A percentile compares a stretch with the other conserved stretches of the same genome.
phyloP scores from a whole-genome alignment of 306 rosid genomes.

The Oxytropis ochrocephala region DNA sequence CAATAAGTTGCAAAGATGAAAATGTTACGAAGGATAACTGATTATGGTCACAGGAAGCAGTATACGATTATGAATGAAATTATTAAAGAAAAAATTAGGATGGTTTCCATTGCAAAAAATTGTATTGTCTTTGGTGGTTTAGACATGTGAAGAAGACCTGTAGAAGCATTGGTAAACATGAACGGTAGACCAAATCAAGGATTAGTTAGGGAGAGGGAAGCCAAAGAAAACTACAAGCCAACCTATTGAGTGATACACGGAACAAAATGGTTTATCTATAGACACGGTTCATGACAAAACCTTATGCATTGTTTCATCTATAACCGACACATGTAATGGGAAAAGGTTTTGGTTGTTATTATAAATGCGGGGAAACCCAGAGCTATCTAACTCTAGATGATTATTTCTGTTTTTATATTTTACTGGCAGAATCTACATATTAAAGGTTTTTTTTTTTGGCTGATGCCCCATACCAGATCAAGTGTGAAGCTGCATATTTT shows the following conservation, averaged over 20 bases:
- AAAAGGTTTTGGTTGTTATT: neutral
- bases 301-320: neutral
- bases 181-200: neutral
- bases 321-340: neutral
- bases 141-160: too few species aligned
- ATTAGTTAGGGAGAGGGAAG: neutral
- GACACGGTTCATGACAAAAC: neutral
- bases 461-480: constrained; percentile 46
- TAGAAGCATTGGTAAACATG: too few species aligned
- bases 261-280: too few species aligned
- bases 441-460: constrained; percentile 5
- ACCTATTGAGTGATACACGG: neutral
- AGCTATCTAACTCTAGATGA: neutral
- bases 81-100: neutral
- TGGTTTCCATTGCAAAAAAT: too few species aligned
- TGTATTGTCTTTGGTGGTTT: too few species aligned
- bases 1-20: neutral
- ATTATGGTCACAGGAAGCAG: neutral
- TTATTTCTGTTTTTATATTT: neutral
- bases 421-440: constrained; percentile 2
- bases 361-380: constrained; percentile 6
- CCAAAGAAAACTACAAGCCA: neutral
- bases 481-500: constrained; percentile 85
- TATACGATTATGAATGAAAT: neutral
- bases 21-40: neutral